Evolutionary conservation across 202 grass and related monocot genomes (phyloP), one percentile per base, ranked within the genome.

Genomic region (Dendrocalamus latiflorus): DNA sequence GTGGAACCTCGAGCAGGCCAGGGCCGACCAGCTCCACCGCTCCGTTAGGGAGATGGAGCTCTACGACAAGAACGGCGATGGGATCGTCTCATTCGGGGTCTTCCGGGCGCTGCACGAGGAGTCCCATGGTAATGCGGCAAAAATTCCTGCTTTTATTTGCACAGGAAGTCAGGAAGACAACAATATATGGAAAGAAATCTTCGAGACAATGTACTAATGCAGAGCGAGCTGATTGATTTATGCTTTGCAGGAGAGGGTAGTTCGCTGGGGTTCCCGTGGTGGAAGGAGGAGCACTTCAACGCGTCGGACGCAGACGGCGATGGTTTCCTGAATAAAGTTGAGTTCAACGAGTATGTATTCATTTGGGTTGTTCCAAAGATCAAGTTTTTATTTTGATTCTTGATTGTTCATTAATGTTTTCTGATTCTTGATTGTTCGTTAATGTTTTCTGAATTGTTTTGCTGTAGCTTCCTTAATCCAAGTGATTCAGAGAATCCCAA

Each of bases 211-310:
- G 4, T 51, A 15, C 26, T 76, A 63, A 75, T 64, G 4, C 60
- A 15, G 8, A 45, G 30, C 38, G 16, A 75, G 70, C 47, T 81
- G 21, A 84, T 72, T 63, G 9, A 49, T 56, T 28, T 37, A 58
- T 79, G 59, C 69, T 85, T 41, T 61, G 53, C 72, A 80, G 90
- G 90, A 30, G 79, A 90, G 9, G 68, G 75, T 15, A 86, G 79
- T 79, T 69, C 70, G 63, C 53, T 90, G 53, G 88, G 88, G 36
- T 90, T 90, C 66, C 74, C 69, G 14, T 93, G 90, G 92, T 95
- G 92, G 95, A 88, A 91, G 24, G 91, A 95, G 91, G 92, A 91
- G 44, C 95, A 98, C 59, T 93, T 98, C 83, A 95, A 90, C 89
- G 95, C 92, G 45, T 91, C 92, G 20, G 95, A 98, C 64, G 73